Conservation (phyloP, 441 rosid species). For the Lepidium campestre region DNA sequence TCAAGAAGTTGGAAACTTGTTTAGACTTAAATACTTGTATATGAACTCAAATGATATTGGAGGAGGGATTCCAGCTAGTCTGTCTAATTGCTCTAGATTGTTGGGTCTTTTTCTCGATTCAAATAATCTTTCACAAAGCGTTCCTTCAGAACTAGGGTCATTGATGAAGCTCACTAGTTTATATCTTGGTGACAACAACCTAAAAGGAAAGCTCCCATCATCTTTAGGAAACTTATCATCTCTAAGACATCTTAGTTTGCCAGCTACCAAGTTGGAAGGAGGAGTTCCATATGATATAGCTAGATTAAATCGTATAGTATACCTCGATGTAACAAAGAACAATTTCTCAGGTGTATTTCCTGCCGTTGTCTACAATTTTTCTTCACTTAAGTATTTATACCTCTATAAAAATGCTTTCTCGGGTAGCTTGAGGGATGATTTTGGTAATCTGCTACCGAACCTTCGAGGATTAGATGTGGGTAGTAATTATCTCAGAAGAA, state of each 20-base stretch:
- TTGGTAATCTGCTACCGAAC: background rate
- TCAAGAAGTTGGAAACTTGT: background rate
- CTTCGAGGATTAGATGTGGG: background rate
- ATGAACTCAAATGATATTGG: background rate
- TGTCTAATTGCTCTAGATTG: background rate
- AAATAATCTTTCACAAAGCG: background rate
- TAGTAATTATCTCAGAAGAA: background rate
- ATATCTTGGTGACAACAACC: background rate
- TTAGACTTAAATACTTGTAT: background rate
- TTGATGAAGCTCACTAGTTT: background rate
- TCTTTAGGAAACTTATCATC: background rate
- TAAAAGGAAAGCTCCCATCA: background rate
- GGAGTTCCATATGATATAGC: background rate
- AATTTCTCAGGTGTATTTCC: background rate
- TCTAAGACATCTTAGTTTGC: background rate
- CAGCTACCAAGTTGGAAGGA: background rate
- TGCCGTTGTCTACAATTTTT: background rate
- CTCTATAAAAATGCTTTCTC: background rate
- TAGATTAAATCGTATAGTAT: background rate
- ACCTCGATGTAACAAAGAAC: background rate
- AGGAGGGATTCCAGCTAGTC: background rate
- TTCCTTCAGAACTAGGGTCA: background rate
- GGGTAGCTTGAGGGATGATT: background rate
- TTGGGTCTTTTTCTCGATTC: background rate
- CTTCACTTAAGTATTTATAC: background rate